These are phyloP conservation scores for Miscanthus lutarioriparius DNA, from an alignment of 176 grass and related monocot species.

Conservation along the genomic window DNA sequence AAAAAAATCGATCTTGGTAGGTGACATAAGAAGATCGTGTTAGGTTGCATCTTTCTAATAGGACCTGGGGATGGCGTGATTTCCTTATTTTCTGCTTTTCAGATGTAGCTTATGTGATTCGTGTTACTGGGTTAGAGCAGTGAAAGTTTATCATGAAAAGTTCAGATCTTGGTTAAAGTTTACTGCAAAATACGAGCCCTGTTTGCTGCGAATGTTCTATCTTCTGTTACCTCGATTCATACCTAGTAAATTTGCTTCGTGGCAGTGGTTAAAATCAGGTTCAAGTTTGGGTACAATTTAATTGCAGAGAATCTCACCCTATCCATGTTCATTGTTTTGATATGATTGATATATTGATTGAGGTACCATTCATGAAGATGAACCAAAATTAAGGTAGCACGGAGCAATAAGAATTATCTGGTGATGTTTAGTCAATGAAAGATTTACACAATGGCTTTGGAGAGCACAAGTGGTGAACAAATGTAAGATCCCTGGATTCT, in stretches of 20 bases:
- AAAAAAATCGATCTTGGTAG: slow-evolving; percentile 21
- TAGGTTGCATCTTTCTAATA: background rate
- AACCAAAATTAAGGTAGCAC: background rate
- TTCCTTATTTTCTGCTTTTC: background rate
- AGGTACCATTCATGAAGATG: background rate
- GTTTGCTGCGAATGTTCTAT: background rate
- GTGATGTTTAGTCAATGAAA: background rate
- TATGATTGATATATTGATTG: background rate
- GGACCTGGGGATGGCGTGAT: background rate
- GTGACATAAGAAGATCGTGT: background rate
- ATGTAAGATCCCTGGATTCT: too few species aligned
- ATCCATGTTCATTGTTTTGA: background rate
- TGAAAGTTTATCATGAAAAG: background rate
- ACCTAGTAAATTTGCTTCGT: background rate
- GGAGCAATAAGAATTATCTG: background rate
- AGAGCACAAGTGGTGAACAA: too few species aligned
- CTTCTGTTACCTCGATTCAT: background rate
- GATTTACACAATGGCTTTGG: background rate
- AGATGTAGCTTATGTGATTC: background rate
- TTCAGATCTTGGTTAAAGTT: slow-evolving; percentile 31
- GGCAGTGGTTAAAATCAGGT: background rate
- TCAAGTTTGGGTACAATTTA: background rate
- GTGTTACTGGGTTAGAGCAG: background rate
- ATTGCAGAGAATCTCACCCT: background rate
- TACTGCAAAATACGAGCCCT: background rate